phyloP scores from a whole-genome alignment of 176 grass and related monocot genomes.

The Secale cereale region DNA sequence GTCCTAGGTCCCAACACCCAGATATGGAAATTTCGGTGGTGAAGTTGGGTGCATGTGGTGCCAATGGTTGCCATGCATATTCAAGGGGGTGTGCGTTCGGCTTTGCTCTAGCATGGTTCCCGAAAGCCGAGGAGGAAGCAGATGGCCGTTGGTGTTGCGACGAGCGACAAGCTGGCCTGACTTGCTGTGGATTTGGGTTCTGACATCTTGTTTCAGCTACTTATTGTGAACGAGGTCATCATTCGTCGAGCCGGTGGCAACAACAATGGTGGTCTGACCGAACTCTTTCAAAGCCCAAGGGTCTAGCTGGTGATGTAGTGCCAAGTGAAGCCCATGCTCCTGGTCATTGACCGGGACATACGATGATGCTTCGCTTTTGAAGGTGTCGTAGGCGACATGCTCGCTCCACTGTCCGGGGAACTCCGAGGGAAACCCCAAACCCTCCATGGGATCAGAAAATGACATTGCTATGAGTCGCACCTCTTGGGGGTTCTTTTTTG shows the following conservation, averaged over 20 bases:
- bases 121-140: neutral
- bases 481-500: too few relatives aligned
- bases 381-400: neutral
- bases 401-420: neutral
- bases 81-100: neutral
- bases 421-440: neutral
- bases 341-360: neutral
- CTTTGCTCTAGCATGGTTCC: neutral
- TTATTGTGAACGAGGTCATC: neutral
- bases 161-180: neutral
- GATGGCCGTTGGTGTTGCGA: neutral
- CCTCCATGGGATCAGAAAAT: neutral
- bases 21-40: neutral
- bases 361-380: neutral
- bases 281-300: neutral
- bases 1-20: neutral
- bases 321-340: neutral
- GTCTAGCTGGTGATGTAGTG: neutral
- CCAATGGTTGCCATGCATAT: neutral
- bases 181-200: neutral
- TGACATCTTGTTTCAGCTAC: neutral
- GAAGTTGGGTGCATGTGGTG: neutral
- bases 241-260: neutral
- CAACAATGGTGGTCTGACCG: neutral
- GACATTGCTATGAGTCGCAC: neutral